Evolutionary conservation across 495 filamentous ascomycete species (phyloP), one percentile per base, ranked within the genome.

Genomic region (Penicillium malachiteum): DNA sequence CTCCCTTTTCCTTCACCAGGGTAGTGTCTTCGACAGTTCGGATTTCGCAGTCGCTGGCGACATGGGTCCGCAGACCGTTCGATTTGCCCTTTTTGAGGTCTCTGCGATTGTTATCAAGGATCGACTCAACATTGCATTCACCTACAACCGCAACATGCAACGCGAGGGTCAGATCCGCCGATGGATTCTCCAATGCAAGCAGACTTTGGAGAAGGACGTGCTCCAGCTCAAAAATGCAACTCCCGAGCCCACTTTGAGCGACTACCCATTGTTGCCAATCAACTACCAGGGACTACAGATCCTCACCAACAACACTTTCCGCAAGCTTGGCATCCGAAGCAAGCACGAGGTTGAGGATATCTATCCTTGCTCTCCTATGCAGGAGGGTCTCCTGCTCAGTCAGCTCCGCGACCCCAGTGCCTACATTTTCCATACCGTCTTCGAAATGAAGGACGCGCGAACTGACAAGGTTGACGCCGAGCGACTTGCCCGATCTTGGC

Each of bases 71-170:
- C 56, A 77, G 26, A 74, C 77, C 3, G 50, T 62, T 7, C 78
- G 87, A 32, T 81, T 88, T 35, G 81, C 85, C 1, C 66, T 89
- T 0, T 85, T 90, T 43, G 87, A 89, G 59, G 66, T 87, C 30
- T 81, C 77, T 12, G 81, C 79, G 4, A 75, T 82, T 47, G 74
- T 88, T 12, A 69, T 83, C 35, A 79, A 87, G 46, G 84, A 82
- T 11, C 75, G 72, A 41, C 76, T 87, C 11, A 81, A 81, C 42
- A 63, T 89, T 46, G 81, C 81, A 10, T 84, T 89, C 60, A 72
- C 80, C 1, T 88, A 84, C 64, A 86, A 81, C 63, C 70, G 74
- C 31, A 75, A 80, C 48, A 87, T 84, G 66, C 76, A 77, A 40
- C 81, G 82, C 42, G 78, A 82, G 43, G 52, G 68, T 5, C 76